These are phyloP conservation scores for Boletellus sp. DNA, from an alignment of 768 basidiomycete genomes.

Conservation along the genomic window DNA sequence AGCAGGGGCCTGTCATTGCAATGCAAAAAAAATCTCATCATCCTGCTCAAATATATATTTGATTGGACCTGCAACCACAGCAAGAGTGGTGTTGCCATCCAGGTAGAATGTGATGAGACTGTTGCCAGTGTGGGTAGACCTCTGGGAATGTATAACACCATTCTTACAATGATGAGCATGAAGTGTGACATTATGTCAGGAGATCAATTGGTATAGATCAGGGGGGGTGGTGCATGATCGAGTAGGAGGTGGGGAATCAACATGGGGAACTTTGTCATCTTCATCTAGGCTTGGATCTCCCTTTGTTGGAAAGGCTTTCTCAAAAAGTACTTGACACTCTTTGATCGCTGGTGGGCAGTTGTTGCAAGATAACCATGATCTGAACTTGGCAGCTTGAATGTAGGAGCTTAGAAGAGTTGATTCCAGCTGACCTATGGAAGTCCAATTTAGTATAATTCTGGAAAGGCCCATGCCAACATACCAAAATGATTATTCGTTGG, in stretches of 20 bases:
- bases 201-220: background rate
- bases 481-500: background rate
- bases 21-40: slow-evolving; percentile 1
- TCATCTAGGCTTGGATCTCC: too few species aligned
- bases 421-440: background rate
- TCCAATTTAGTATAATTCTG: background rate
- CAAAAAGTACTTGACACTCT: background rate
- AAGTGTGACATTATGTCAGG: background rate
- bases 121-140: background rate
- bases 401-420: background rate
- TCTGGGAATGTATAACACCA: background rate
- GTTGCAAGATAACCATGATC: background rate
- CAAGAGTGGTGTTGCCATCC: background rate
- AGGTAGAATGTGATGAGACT: background rate
- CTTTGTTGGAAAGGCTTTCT: slow-evolving; percentile 8
- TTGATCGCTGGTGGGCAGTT: background rate
- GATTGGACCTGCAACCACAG: background rate
- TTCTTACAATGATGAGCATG: background rate
- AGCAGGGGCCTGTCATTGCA: background rate
- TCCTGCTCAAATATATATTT: background rate
- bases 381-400: background rate
- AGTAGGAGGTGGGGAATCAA: background rate
- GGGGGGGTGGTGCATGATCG: background rate
- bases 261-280: too few species aligned
- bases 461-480: background rate